phyloP scores from a whole-genome alignment of 202 grass and related monocot species.

The Carex arenaria region DNA sequence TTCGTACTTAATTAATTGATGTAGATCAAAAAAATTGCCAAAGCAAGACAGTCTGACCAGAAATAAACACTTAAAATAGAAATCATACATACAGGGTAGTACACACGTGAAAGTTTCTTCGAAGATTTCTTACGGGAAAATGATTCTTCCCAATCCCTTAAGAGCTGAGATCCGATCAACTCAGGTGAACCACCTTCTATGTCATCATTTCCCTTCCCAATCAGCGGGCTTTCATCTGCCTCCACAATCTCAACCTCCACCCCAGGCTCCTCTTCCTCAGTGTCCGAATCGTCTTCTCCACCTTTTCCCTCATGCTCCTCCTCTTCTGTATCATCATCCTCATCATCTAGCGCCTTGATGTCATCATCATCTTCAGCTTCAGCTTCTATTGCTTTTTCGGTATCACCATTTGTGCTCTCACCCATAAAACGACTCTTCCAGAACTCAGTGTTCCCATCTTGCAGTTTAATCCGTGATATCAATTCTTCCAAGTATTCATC shows the following conservation, averaged over 20 bases:
- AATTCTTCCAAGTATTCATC: conserved; percentile 82
- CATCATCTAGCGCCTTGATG: conserved; percentile 30
- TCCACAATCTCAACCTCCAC: conserved; percentile 66
- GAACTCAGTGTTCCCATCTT: conserved; percentile 97
- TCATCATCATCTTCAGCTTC: conserved; percentile 44
- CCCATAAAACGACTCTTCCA: conserved; percentile 92
- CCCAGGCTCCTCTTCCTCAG: conserved; percentile 71
- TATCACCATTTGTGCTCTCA: conserved; percentile 62
- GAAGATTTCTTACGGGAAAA: conserved; percentile 57
- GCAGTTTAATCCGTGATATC: conserved; percentile 76
- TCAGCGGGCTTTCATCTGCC: conserved; percentile 45
- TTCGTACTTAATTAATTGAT: not conserved
- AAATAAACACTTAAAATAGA: conserved; percentile 1
- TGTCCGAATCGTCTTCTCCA: conserved; percentile 27
- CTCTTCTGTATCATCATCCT: conserved; percentile 37
- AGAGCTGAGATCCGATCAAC: conserved; percentile 78
- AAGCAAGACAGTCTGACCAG: not conserved
- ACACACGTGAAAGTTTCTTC: not conserved
- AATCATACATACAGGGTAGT: conserved; percentile 11
- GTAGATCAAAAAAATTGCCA: not conserved
- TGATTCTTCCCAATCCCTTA: conserved; percentile 74
- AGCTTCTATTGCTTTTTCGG: conserved; percentile 28
- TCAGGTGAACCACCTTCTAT: conserved; percentile 57
- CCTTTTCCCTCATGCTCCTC: conserved; percentile 27
- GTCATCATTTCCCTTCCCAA: conserved; percentile 55